A percentile compares a stretch with the other conserved stretches of the same genome.
Conservation (phyloP, 1,284 basidiomycete species). For the Fomitopsis pinicola region DNA sequence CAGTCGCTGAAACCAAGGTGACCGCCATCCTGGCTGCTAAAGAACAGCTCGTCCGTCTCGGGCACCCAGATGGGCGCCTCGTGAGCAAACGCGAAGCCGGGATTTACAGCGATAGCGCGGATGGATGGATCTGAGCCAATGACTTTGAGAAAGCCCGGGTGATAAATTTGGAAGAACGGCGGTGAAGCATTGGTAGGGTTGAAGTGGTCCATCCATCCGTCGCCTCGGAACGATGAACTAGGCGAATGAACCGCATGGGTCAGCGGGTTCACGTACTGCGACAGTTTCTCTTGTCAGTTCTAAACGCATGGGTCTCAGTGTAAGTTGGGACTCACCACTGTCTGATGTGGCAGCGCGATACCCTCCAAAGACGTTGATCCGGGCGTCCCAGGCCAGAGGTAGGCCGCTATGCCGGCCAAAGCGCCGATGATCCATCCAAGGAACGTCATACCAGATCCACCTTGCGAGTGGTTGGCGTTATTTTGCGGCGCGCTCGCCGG, state of each 20-base stretch:
- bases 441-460: background rate
- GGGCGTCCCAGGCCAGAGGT: background rate
- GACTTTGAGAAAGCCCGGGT: slow-evolving; percentile 52
- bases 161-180: slow-evolving; percentile 70
- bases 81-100: slow-evolving; percentile 65
- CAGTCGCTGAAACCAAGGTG: slow-evolving; percentile 38
- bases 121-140: slow-evolving; percentile 58
- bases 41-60: slow-evolving; percentile 54
- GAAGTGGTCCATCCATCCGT: slow-evolving; percentile 24
- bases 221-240: slow-evolving; percentile 27
- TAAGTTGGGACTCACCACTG: slow-evolving; percentile 15
- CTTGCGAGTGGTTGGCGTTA: background rate
- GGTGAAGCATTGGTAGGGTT: slow-evolving; percentile 40
- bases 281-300: background rate
- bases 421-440: background rate
- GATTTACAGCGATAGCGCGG: slow-evolving; percentile 51
- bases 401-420: slow-evolving; percentile 4
- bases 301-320: background rate
- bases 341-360: slow-evolving; percentile 15
- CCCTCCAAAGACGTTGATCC: background rate
- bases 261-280: slow-evolving; percentile 27
- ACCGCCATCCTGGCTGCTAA: slow-evolving; percentile 44
- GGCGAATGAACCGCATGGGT: slow-evolving; percentile 28
- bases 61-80: slow-evolving; percentile 68
- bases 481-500: background rate